Conservation (phyloP, 352 stramenopile genomes). For the Phytophthora gonapodyides region DNA sequence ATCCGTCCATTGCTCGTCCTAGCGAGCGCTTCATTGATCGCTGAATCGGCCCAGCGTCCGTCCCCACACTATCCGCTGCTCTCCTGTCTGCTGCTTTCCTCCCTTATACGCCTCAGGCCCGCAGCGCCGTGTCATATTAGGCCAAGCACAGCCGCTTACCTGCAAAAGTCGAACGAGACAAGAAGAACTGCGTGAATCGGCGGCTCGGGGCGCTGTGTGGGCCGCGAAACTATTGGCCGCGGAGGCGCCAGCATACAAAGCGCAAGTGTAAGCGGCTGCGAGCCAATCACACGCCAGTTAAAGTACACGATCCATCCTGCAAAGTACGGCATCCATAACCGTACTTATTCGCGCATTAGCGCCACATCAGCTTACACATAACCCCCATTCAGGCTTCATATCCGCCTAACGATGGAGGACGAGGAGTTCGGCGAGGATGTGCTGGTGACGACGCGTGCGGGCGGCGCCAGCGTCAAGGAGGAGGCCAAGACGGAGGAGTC, state of each 20-base stretch:
- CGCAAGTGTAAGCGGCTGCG: conserved; percentile 37
- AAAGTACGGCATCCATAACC: conserved; percentile 14
- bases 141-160: conserved; percentile 40
- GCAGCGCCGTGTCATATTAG: neutral
- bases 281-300: conserved; percentile 42
- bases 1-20: conserved; percentile 28
- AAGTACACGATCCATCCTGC: neutral
- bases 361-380: conserved; percentile 3
- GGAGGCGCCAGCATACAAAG: conserved; percentile 77
- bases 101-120: neutral
- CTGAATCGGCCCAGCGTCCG: conserved; percentile 2
- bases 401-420: conserved; percentile 48
- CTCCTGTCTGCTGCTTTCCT: conserved; percentile 12
- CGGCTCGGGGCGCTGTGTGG: conserved; percentile 13
- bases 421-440: conserved; percentile 85
- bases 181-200: conserved; percentile 69
- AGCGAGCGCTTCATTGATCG: conserved; percentile 6
- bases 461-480: conserved; percentile 26
- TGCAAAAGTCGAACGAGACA: conserved; percentile 82
- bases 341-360: too few relatives aligned
- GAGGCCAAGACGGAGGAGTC: conserved; percentile 38
- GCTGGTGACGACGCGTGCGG: conserved; percentile 46
- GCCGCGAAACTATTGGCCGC: conserved; percentile 80
- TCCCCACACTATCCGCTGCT: neutral
- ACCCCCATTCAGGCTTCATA: conserved; percentile 3